phyloP scores from a whole-genome alignment of 2,329 filamentous ascomycete species.

The Tolypocladium tundrense region DNA sequence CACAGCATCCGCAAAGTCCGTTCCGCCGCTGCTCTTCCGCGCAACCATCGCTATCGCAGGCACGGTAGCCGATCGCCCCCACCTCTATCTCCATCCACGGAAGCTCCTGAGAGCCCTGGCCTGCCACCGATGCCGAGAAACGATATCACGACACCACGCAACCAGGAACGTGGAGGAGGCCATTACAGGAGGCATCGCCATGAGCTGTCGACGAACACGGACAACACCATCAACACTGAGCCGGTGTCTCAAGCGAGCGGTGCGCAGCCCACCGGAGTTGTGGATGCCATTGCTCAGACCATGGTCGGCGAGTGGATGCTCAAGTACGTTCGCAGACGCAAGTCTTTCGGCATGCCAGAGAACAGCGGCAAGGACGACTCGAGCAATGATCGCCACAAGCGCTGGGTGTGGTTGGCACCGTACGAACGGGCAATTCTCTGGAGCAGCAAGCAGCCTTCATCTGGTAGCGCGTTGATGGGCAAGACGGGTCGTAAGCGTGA shows the following conservation, averaged over 20 bases:
- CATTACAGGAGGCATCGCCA: constrained; percentile 39
- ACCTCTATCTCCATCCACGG: constrained; percentile 56
- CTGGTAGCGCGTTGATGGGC: constrained; percentile 77
- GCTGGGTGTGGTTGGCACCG: constrained; percentile 97
- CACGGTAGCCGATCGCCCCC: constrained; percentile 51
- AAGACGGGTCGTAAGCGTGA: constrained; percentile 91
- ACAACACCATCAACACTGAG: constrained; percentile 34
- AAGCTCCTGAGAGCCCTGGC: constrained; percentile 57
- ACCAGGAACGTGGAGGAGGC: constrained; percentile 27
- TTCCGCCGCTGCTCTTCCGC: constrained; percentile 65
- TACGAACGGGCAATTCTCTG: constrained; percentile 95
- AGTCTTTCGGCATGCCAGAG: constrained; percentile 77
- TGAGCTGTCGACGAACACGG: constrained; percentile 51
- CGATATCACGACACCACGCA: constrained; percentile 54
- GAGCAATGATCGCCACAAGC: constrained; percentile 75
- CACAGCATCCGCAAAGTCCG: constrained; percentile 72
- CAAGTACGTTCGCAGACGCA: constrained; percentile 79
- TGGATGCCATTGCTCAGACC: constrained; percentile 93
- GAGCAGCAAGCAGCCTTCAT: constrained; percentile 94
- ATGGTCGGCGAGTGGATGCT: constrained; percentile 99
- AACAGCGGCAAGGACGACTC: constrained; percentile 56
- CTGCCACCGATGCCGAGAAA: constrained; percentile 66
- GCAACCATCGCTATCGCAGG: constrained; percentile 37
- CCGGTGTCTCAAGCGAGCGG: constrained; percentile 39
- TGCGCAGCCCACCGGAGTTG: constrained; percentile 65